phyloP scores from a whole-genome alignment of 768 basidiomycete species.

The Russula emetica region DNA sequence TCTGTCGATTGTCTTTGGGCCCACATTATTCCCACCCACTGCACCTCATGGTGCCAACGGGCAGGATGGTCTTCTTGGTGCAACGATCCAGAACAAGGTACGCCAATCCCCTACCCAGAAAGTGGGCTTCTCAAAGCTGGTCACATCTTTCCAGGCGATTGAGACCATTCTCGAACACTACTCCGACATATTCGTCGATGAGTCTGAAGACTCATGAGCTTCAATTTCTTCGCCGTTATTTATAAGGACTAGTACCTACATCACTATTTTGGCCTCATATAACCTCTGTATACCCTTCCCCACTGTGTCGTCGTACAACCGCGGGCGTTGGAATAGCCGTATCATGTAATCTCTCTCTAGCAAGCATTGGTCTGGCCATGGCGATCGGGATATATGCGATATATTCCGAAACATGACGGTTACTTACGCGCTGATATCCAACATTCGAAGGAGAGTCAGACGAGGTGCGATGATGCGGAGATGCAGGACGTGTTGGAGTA shows the following conservation, averaged over 20 bases:
- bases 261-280: constrained; percentile 24
- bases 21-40: constrained; percentile 83
- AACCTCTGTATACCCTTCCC: constrained; percentile 21
- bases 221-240: constrained; percentile 29
- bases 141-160: constrained; percentile 57
- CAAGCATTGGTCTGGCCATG: constrained; percentile 13
- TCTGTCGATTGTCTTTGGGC: constrained; percentile 94
- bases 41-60: constrained; percentile 42
- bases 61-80: constrained; percentile 57
- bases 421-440: background rate
- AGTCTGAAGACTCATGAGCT: constrained; percentile 45
- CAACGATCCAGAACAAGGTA: constrained; percentile 70
- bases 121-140: background rate
- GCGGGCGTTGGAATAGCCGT: constrained; percentile 18
- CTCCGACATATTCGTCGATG: constrained; percentile 95
- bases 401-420: constrained; percentile 9
- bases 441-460: background rate
- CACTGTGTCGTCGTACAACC: constrained; percentile 14
- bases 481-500: background rate
- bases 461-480: background rate
- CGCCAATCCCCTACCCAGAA: constrained; percentile 7
- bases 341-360: constrained; percentile 22
- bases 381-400: constrained; percentile 9
- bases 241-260: constrained; percentile 24
- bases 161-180: constrained; percentile 95